Evolutionary conservation across 1,139 yeast species (phyloP).

Genomic region (Saccharomyces uvarum): DNA sequence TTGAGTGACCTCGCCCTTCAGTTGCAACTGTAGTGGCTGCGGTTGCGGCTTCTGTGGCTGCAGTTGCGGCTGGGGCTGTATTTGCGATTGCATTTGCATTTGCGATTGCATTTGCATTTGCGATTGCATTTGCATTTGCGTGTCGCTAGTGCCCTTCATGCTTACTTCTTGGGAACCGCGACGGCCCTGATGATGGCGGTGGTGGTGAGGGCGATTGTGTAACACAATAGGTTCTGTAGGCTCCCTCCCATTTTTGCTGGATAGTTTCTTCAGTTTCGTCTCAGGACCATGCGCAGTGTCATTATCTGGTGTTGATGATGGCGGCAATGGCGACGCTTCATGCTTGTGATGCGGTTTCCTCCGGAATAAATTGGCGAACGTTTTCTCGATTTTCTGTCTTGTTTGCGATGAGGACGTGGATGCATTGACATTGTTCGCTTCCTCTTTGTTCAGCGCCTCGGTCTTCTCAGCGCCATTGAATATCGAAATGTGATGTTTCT

Average conservation of each 20-base stretch:
- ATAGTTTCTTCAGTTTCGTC: background rate
- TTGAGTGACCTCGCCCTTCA: background rate
- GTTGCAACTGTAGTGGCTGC: background rate
- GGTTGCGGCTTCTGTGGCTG: background rate
- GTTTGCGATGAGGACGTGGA: slow-evolving; percentile 1
- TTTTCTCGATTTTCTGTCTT: slow-evolving; percentile 3
- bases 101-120: background rate
- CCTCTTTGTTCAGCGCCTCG: background rate
- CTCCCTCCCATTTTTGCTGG: background rate
- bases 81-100: background rate
- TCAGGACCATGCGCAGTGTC: background rate
- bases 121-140: background rate
- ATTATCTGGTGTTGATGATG: background rate
- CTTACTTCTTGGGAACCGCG: background rate
- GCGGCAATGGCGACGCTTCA: background rate
- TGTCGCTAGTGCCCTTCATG: background rate
- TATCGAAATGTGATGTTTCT: background rate
- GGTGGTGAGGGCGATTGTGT: background rate
- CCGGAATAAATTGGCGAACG: slow-evolving; percentile 2
- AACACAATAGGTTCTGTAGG: background rate
- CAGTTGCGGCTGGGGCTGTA: background rate
- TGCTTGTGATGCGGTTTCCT: slow-evolving; percentile 5
- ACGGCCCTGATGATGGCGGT: background rate
- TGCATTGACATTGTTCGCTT: background rate
- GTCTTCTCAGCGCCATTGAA: background rate